Evolutionary conservation across 176 grass and related monocot genomes (phyloP).

Genomic region (Alloteropsis semialata): DNA sequence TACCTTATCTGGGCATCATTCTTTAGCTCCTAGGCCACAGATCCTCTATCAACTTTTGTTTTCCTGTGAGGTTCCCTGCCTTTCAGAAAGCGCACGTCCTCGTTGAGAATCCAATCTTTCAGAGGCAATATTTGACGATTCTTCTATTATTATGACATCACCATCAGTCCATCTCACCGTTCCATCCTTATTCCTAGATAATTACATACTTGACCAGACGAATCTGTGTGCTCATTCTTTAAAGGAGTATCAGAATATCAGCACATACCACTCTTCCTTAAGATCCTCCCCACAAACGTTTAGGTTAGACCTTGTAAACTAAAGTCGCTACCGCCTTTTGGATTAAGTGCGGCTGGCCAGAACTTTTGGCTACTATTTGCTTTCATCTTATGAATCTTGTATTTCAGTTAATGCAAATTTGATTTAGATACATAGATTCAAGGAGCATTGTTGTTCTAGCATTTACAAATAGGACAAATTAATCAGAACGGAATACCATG

Average conservation of each 20-base stretch:
- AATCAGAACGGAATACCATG: too few species aligned
- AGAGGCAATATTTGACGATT: slow-evolving; percentile 21
- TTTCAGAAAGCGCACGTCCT: slow-evolving; percentile 14
- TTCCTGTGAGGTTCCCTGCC: slow-evolving; percentile 33
- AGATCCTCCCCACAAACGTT: neutral
- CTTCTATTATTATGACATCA: slow-evolving; percentile 39
- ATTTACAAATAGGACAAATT: too few species aligned
- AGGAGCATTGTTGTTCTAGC: neutral
- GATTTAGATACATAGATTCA: neutral
- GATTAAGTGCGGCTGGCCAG: neutral
- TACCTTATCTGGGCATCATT: slow-evolving; percentile 43
- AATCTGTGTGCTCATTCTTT: neutral
- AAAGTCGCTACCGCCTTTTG: neutral
- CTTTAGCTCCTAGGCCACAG: slow-evolving; percentile 45
- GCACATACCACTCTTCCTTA: neutral
- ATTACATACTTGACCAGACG: neutral
- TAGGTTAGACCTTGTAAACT: neutral
- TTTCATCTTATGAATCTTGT: neutral
- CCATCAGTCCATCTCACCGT: neutral
- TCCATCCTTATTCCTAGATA: neutral
- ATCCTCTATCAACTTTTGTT: slow-evolving; percentile 36
- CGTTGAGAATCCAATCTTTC: slow-evolving; percentile 36
- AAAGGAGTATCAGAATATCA: neutral
- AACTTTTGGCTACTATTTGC: neutral
- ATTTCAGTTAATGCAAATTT: slow-evolving; percentile 7